A percentile compares a stretch with the other conserved stretches of the same genome.
Evolutionary conservation across 1,139 yeast genomes (phyloP).

Genomic region (Saccharomyces pastorianus): DNA sequence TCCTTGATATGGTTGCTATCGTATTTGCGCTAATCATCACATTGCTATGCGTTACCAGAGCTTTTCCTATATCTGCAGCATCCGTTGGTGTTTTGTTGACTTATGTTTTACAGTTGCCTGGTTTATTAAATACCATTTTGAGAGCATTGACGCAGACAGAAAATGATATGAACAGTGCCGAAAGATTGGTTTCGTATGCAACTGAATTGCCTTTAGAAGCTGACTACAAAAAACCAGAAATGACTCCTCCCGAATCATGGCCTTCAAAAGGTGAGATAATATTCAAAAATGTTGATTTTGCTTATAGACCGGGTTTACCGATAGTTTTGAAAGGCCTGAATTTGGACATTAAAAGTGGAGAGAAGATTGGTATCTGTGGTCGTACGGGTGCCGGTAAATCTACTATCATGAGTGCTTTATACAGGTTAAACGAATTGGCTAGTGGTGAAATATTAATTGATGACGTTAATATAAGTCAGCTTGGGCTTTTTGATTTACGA

Average conservation of each 20-base stretch:
- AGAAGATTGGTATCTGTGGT: slow-evolving; percentile 55
- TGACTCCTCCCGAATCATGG: slow-evolving; percentile 53
- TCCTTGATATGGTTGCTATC: slow-evolving; percentile 50
- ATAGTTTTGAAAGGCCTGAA: slow-evolving; percentile 56
- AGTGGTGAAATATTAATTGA: slow-evolving; percentile 43
- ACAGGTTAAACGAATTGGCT: slow-evolving; percentile 42
- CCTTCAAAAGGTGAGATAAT: slow-evolving; percentile 50
- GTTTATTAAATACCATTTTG: slow-evolving; percentile 43
- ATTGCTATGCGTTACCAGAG: slow-evolving; percentile 57
- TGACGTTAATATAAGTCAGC: slow-evolving; percentile 39
- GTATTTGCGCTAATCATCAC: slow-evolving; percentile 41
- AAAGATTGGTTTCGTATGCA: slow-evolving; percentile 67
- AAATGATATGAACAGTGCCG: slow-evolving; percentile 81
- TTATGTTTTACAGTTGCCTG: slow-evolving; percentile 49
- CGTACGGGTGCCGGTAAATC: slow-evolving; percentile 63
- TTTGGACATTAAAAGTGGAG: slow-evolving; percentile 38
- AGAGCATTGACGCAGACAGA: slow-evolving; percentile 62
- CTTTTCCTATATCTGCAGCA: slow-evolving; percentile 56
- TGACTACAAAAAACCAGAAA: slow-evolving; percentile 44
- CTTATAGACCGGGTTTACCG: slow-evolving; percentile 73
- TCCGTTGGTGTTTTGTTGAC: slow-evolving; percentile 69
- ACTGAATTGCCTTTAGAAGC: slow-evolving; percentile 60
- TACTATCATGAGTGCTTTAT: slow-evolving; percentile 50
- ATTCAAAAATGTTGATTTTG: slow-evolving; percentile 52
- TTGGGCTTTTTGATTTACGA: slow-evolving; percentile 43